Evolutionary conservation across 2,329 filamentous ascomycete genomes (phyloP).

Genomic region (Scytalidium lignicola): DNA sequence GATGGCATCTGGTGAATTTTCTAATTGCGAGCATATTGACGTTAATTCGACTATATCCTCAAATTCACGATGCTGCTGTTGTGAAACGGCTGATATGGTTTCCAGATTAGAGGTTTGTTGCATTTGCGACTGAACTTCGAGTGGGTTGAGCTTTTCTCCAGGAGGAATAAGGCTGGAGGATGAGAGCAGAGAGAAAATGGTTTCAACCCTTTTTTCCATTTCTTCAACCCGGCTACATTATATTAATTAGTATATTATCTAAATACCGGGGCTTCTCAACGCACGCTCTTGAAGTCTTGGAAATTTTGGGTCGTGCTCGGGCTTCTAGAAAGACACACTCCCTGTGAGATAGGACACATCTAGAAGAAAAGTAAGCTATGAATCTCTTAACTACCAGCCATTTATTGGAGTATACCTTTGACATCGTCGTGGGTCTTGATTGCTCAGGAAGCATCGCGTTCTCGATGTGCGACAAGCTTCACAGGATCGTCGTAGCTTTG

Average conservation of each 20-base stretch:
- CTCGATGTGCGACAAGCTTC: conserved; percentile 51
- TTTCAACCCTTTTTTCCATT: conserved; percentile 28
- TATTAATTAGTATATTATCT: neutral
- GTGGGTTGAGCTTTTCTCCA: neutral
- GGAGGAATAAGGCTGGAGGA: conserved; percentile 1
- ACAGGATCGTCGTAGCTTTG: conserved; percentile 31
- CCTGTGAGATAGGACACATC: conserved; percentile 48
- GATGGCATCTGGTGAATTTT: conserved; percentile 24
- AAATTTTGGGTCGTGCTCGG: conserved; percentile 41
- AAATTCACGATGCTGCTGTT: neutral
- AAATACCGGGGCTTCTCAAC: conserved; percentile 11
- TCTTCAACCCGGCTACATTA: conserved; percentile 24
- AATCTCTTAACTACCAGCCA: neutral
- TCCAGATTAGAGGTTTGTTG: neutral
- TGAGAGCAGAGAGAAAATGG: conserved; percentile 13
- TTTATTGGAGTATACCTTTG: conserved; percentile 37
- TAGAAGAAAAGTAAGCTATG: conserved; percentile 42
- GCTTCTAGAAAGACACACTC: conserved; percentile 39
- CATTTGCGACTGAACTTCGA: neutral
- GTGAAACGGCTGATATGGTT: neutral
- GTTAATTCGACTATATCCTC: conserved; percentile 40
- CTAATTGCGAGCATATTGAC: conserved; percentile 44
- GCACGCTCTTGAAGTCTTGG: conserved; percentile 39
- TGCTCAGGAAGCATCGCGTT: conserved; percentile 45
- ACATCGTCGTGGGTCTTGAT: conserved; percentile 41